Percentiles rank a stretch among this genome's conserved stretches.
phyloP scores from a whole-genome alignment of 1,284 basidiomycete species.

The Ceratobasidium sp. region DNA sequence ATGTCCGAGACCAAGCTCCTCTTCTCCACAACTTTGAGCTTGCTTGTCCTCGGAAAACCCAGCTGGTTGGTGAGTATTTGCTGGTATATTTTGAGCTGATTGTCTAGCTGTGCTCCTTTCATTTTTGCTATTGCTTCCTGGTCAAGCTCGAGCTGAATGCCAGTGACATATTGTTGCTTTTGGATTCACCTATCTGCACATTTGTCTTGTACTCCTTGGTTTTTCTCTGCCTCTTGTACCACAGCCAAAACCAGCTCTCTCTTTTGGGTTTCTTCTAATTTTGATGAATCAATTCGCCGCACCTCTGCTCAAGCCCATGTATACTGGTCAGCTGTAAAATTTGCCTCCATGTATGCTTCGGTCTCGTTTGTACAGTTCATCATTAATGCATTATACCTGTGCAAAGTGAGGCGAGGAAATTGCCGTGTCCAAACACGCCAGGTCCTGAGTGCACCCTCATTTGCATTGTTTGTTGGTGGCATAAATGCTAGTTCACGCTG shows the following conservation, averaged over 20 bases:
- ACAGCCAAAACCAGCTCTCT: not conserved
- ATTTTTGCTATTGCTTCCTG: not conserved
- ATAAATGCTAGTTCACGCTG: constrained; percentile 53
- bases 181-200: constrained; percentile 6
- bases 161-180: constrained; percentile 11
- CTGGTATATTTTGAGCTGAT: constrained; percentile 21
- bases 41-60: constrained; percentile 15
- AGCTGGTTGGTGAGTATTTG: constrained; percentile 1
- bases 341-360: constrained; percentile 18
- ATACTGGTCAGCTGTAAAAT: constrained; percentile 26
- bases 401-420: constrained; percentile 16
- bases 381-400: constrained; percentile 29
- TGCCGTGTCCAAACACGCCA: constrained; percentile 29
- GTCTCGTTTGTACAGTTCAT: constrained; percentile 19
- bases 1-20: not conserved
- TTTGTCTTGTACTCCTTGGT: constrained; percentile 1
- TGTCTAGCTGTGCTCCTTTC: constrained; percentile 9
- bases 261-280: constrained; percentile 19
- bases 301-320: constrained; percentile 8
- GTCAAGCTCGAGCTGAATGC: constrained; percentile 5
- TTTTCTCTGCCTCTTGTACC: constrained; percentile 1
- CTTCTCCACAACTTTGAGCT: constrained; percentile 16
- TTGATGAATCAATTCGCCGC: constrained; percentile 18
- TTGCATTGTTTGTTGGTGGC: constrained; percentile 56
- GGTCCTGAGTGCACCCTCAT: constrained; percentile 55